Conservation (phyloP, 1,284 basidiomycete species). For the Rhodotorula sp. region DNA sequence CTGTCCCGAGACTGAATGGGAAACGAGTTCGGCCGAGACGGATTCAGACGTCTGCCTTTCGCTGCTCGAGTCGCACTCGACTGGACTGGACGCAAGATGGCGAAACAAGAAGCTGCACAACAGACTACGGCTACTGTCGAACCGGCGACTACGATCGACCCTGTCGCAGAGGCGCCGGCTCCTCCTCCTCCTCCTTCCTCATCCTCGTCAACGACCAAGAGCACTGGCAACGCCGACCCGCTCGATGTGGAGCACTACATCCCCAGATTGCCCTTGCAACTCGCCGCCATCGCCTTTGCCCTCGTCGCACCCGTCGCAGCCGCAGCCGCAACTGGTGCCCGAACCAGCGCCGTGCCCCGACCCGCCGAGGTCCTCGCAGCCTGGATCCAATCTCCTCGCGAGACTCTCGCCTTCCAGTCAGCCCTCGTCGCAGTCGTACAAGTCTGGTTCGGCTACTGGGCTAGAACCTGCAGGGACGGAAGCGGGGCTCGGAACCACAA, state of each 20-base stretch:
- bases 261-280: conserved; percentile 30
- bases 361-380: conserved; percentile 9
- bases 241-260: conserved; percentile 33
- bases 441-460: conserved; percentile 40
- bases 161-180: no score
- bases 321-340: no score
- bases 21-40: background rate
- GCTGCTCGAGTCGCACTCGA: no score
- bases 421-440: conserved; percentile 32
- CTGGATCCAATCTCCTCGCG: conserved; percentile 29
- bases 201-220: no score
- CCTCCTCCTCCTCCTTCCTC: no score
- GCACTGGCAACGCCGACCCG: background rate
- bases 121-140: no score
- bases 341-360: background rate
- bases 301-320: conserved; percentile 14
- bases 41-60: background rate
- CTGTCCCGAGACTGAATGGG: background rate
- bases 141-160: no score
- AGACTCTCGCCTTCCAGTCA: conserved; percentile 22
- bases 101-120: no score
- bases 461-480: conserved; percentile 9
- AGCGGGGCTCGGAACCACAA: background rate
- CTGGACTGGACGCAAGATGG: no score
- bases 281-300: conserved; percentile 24